These are phyloP conservation scores for sorghum (Sorghum bicolor) DNA, from an alignment of 176 grass and related monocot species.

Conservation along the genomic window DNA sequence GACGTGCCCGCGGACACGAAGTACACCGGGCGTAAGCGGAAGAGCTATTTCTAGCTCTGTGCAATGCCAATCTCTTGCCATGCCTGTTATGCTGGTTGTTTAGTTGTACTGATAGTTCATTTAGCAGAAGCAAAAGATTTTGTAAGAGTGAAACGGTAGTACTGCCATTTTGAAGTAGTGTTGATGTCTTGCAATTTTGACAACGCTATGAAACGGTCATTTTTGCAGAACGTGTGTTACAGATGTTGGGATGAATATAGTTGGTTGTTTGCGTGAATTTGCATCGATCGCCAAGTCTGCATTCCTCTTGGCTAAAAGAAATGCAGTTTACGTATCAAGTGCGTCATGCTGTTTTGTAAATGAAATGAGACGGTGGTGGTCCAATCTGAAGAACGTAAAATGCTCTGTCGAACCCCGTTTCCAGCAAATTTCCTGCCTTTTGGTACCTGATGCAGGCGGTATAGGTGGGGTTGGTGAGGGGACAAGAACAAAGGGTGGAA, in stretches of 20 bases:
- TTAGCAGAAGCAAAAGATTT: not conserved
- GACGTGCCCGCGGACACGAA: constrained; percentile 64
- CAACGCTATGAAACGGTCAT: not conserved
- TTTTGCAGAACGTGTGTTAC: constrained; percentile 2
- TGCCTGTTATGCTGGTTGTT: not conserved
- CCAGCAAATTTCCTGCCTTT: not conserved
- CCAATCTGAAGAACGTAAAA: constrained; percentile 7
- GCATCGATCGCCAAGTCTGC: not conserved
- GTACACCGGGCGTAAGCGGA: constrained; percentile 85
- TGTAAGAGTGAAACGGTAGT: not conserved
- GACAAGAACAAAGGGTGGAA: not conserved
- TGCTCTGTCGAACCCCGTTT: not conserved
- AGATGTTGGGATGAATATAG: not conserved
- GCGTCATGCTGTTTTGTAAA: not conserved
- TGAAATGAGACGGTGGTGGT: not conserved
- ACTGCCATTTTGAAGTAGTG: not conserved
- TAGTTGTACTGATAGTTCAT: constrained; percentile 3
- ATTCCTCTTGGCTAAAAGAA: not conserved
- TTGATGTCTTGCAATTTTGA: constrained; percentile 12
- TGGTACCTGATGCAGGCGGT: not conserved
- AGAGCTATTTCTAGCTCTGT: constrained; percentile 32
- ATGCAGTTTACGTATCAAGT: not conserved
- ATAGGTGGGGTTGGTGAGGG: not conserved
- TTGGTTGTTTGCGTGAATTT: not conserved
- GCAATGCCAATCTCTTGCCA: not conserved